Percentiles rank a stretch among this genome's conserved stretches.
Conservation (phyloP, 768 basidiomycete species). For the Mycena kentingensis region DNA sequence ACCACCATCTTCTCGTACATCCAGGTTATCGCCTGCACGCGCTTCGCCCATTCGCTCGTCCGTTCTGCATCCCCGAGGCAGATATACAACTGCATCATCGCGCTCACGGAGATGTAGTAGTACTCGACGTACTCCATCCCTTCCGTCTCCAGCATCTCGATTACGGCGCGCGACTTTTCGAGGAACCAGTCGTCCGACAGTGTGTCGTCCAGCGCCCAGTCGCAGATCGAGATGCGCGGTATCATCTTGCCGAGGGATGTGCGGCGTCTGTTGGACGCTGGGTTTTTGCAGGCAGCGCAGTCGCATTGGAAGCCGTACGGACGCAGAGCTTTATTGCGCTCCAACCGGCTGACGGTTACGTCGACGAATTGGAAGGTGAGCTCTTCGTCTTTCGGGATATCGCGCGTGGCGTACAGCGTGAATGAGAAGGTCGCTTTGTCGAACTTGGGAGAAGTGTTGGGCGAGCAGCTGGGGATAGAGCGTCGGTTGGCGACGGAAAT, state of each 20-base stretch:
- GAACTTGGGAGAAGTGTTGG: conserved; percentile 27
- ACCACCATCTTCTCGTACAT: background rate
- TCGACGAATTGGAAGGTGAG: conserved; percentile 32
- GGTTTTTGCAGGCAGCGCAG: conserved; percentile 33
- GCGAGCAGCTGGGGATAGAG: conserved; percentile 24
- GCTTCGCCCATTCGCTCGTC: conserved; percentile 9
- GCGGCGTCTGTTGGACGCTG: background rate
- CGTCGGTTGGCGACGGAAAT: background rate
- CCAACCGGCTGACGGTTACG: conserved; percentile 12
- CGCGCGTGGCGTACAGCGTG: conserved; percentile 23
- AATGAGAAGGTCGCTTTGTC: conserved; percentile 23
- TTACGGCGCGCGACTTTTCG: background rate
- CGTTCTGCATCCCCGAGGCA: conserved; percentile 8
- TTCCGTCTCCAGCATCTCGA: background rate
- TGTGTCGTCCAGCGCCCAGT: conserved; percentile 31
- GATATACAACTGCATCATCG: conserved; percentile 9
- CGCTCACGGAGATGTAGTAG: background rate
- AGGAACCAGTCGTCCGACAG: conserved; percentile 11
- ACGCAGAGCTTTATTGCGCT: conserved; percentile 28
- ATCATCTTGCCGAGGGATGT: background rate
- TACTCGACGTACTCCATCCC: background rate
- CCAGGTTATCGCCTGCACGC: background rate
- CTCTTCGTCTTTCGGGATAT: conserved; percentile 35
- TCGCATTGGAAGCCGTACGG: conserved; percentile 35
- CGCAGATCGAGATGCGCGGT: conserved; percentile 32